Conservation (phyloP, 2,329 filamentous ascomycete species). For the Aspergillus niger region DNA sequence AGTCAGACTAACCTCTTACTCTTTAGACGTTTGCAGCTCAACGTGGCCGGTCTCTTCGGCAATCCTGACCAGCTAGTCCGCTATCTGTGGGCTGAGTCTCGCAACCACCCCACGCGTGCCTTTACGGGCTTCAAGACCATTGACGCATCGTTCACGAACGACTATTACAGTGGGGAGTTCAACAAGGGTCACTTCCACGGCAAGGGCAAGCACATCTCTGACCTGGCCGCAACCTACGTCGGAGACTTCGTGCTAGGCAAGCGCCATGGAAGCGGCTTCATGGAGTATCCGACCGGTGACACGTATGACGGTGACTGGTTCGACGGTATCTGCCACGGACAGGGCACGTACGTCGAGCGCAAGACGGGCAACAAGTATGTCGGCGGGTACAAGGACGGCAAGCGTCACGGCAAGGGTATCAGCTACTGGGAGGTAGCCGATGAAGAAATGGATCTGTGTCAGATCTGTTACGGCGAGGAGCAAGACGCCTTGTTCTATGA, state of each 20-base stretch:
- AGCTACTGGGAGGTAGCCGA: slow-evolving; percentile 64
- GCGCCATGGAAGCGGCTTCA: slow-evolving; percentile 58
- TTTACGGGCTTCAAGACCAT: slow-evolving; percentile 53
- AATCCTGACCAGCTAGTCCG: slow-evolving; percentile 42
- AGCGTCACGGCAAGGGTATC: slow-evolving; percentile 63
- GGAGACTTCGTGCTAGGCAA: slow-evolving; percentile 57
- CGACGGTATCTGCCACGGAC: slow-evolving; percentile 54
- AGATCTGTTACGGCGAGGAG: slow-evolving; percentile 64
- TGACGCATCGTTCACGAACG: slow-evolving; percentile 55
- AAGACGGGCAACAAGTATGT: slow-evolving; percentile 62
- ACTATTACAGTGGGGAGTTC: slow-evolving; percentile 59
- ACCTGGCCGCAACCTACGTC: slow-evolving; percentile 58
- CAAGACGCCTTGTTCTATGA: slow-evolving; percentile 64
- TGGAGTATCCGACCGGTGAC: slow-evolving; percentile 59
- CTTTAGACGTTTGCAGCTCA: slow-evolving; percentile 35
- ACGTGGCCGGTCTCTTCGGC: slow-evolving; percentile 37
- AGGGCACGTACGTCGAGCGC: slow-evolving; percentile 58
- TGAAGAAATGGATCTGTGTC: slow-evolving; percentile 60
- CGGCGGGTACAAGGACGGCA: slow-evolving; percentile 62
- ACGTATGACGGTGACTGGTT: slow-evolving; percentile 51
- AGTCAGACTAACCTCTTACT: neutral
- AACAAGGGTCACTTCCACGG: slow-evolving; percentile 57
- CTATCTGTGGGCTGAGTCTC: slow-evolving; percentile 49
- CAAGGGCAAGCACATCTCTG: slow-evolving; percentile 54
- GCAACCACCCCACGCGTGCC: slow-evolving; percentile 48